Evolutionary conservation across 1,284 basidiomycete species (phyloP), one percentile per base, ranked within the genome.

Genomic region (Coniferiporia sulphurascens): DNA sequence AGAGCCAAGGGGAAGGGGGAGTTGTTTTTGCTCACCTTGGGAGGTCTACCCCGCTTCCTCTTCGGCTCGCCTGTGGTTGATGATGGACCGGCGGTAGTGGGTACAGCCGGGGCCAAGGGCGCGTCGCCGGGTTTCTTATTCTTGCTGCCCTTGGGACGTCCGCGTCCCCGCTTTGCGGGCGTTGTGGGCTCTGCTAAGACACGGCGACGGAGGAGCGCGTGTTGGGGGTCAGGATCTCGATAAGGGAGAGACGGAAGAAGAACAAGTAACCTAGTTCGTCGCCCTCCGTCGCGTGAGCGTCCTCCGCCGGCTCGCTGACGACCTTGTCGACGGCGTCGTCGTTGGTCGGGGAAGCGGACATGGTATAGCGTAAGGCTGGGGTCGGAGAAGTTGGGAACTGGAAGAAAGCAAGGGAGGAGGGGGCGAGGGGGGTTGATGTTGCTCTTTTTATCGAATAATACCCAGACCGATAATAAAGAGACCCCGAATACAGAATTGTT

Each of bases 71-170:
- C 52, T 7, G 72, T 62, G 15, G 77, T 65, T 54, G 76, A 68
- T 62, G 72, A 72, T n/a, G 75, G 65, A 36, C 77, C 69, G 52
- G 75, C 67, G 52, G 71, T 71, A 22, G 76, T 65, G 4, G 73
- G 67, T 17, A 75, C 65, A 12, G 77, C 69, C 46, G 74, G 65
- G 61, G 70, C 71, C 66, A 75, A 69, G 10, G 46, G 15, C 58
- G 76, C 70, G n/a, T 68, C 68, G 53, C 66, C 54, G 51, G 63
- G 67, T 70, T 86, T 88, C 81, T 90, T 91, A 73, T 91, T 91
- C 75, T 86, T 91, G 72, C 85, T 87, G 68, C 89, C 89, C 72
- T 86, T 89, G 62, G 89, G 89, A 64, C 89, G 82, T 55, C 89
- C 89, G 52, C 89, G 81, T 67, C 86, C 82, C 67, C 89, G 85